phyloP scores from a whole-genome alignment of 106 monocot species.

The Dendrobium catenatum region DNA sequence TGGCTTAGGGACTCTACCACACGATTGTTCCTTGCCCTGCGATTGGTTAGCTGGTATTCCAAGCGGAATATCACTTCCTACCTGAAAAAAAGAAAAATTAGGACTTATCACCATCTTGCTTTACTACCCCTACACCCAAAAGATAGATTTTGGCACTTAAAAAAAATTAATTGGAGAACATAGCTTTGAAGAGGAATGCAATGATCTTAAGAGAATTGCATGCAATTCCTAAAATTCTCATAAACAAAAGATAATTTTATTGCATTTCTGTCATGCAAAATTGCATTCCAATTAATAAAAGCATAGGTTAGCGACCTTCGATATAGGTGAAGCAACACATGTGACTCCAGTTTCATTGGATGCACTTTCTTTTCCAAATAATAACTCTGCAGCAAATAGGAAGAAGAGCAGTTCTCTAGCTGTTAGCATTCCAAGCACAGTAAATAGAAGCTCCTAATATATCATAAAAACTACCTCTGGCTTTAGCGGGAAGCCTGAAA shows the following conservation, averaged over 20 bases:
- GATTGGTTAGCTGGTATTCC: slow-evolving; percentile 12
- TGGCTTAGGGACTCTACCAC: slow-evolving; percentile 33
- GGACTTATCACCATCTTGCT: neutral
- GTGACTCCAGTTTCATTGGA: slow-evolving; percentile 34
- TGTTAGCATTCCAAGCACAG: neutral
- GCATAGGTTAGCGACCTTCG: neutral
- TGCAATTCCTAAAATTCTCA: neutral
- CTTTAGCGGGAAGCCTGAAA: slow-evolving; percentile 45
- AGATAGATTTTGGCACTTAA: neutral
- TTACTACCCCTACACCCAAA: neutral
- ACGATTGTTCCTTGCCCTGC: slow-evolving; percentile 16
- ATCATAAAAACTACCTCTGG: slow-evolving; percentile 39
- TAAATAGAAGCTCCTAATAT: neutral
- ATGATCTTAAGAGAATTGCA: neutral
- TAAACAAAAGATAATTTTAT: neutral
- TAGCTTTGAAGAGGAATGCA: neutral
- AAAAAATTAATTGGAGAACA: neutral
- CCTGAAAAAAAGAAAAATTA: slow-evolving; percentile 12
- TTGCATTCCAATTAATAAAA: neutral
- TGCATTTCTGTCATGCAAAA: neutral
- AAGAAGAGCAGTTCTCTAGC: neutral
- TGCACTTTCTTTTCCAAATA: slow-evolving; percentile 40
- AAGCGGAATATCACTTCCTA: slow-evolving; percentile 3
- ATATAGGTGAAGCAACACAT: slow-evolving; percentile 6
- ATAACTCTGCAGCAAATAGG: slow-evolving; percentile 38